Evolutionary conservation across 768 basidiomycete genomes (phyloP).

Genomic region (Lanmaoa pseudosensibilis): DNA sequence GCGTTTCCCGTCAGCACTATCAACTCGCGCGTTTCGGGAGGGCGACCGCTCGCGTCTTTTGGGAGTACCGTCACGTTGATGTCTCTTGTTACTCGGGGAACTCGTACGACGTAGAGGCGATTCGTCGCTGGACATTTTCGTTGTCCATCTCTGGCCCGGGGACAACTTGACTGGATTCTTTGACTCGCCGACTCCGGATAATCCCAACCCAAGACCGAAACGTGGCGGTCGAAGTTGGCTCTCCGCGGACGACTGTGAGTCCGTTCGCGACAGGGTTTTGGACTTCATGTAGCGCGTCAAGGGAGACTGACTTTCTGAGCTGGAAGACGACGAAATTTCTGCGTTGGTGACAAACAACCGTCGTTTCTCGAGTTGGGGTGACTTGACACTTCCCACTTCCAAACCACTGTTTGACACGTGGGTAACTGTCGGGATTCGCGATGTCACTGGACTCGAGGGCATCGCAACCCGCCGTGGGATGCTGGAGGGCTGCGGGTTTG

Average conservation of each 20-base stretch:
- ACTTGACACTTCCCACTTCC: conserved; percentile 37
- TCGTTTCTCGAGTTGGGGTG: conserved; percentile 29
- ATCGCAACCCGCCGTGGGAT: conserved; percentile 28
- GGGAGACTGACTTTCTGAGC: conserved; percentile 40
- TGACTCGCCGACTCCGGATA: conserved; percentile 14
- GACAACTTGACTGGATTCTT: conserved; percentile 12
- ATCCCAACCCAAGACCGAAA: conserved; percentile 32
- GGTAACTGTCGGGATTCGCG: conserved; percentile 10
- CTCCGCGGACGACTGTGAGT: conserved; percentile 24
- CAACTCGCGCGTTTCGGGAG: conserved; percentile 1
- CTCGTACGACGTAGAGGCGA: conserved; percentile 1
- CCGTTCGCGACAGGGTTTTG: conserved; percentile 17
- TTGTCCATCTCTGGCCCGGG: conserved; percentile 16
- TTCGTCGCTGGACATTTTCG: conserved; percentile 8
- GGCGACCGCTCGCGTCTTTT: conserved; percentile 17
- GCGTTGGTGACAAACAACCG: conserved; percentile 48
- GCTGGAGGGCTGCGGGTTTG: conserved; percentile 17
- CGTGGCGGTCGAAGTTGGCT: conserved; percentile 26
- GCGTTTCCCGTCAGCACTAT: conserved; percentile 12
- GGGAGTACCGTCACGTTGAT: conserved; percentile 5
- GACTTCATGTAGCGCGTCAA: conserved; percentile 15
- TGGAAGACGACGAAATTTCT: conserved; percentile 41
- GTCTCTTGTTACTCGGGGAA: conserved; percentile 10
- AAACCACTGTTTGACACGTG: conserved; percentile 11
- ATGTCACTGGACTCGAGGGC: conserved; percentile 15